A percentile compares a stretch with the other conserved stretches of the same genome.
Conservation (phyloP, 2,329 filamentous ascomycete species). For the Fusarium drepaniforme region DNA sequence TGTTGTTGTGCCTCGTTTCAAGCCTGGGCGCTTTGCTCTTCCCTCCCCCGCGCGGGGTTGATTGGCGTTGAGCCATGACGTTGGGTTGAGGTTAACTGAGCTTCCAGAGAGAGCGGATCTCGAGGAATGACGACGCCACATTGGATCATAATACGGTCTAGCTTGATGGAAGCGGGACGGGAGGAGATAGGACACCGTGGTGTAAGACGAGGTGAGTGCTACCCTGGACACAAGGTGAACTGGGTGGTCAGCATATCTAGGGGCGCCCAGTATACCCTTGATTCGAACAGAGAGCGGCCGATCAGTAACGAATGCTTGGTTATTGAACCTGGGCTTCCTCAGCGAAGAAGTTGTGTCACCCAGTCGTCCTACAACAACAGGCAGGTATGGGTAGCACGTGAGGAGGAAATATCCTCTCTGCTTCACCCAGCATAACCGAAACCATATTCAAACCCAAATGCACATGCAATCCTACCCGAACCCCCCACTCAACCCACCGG, state of each 20-base stretch:
- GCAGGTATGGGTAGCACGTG: background rate
- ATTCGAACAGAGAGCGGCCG: background rate
- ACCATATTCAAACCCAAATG: background rate
- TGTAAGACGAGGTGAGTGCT: background rate
- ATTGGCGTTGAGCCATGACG: slow-evolving; percentile 44
- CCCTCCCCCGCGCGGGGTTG: slow-evolving; percentile 3
- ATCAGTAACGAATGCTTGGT: background rate
- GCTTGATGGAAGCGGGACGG: background rate
- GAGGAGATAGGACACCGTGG: background rate
- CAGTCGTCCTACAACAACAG: background rate
- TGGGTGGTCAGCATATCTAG: background rate
- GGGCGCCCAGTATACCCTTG: background rate
- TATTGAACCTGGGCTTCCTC: background rate
- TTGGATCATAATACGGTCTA: background rate
- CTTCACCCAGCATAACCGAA: background rate
- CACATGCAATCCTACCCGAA: background rate
- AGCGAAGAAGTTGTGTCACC: background rate
- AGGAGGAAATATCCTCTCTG: background rate
- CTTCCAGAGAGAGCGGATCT: background rate
- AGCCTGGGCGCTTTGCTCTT: background rate
- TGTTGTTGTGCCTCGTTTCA: background rate
- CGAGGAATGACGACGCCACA: background rate
- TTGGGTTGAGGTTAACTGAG: slow-evolving; percentile 39
- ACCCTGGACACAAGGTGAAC: background rate
- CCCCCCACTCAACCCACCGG: background rate